phyloP scores from a whole-genome alignment of 1,139 yeast genomes.

The Kodamaea sp. region DNA sequence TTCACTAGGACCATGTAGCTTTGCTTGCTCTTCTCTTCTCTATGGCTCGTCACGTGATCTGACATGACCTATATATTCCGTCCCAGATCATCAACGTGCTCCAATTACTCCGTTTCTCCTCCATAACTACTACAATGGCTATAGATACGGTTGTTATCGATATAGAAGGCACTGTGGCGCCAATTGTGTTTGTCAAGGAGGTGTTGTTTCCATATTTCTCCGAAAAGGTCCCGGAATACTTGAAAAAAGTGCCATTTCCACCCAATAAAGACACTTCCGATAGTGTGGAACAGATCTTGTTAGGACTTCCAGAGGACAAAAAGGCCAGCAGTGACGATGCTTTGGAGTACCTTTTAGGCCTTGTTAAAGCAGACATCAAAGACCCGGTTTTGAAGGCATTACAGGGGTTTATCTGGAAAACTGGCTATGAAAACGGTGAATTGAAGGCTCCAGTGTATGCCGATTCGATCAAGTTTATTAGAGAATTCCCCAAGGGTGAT shows the following conservation, averaged over 20 bases:
- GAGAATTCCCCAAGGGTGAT: constrained; percentile 26
- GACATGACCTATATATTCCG: constrained; percentile 14
- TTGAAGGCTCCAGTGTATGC: constrained; percentile 73
- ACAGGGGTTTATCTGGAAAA: constrained; percentile 83
- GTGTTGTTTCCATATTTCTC: constrained; percentile 57
- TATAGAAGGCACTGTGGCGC: constrained; percentile 92
- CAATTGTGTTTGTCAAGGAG: constrained; percentile 84
- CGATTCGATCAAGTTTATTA: constrained; percentile 68
- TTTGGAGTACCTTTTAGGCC: constrained; percentile 47
- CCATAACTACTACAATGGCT: constrained; percentile 6
- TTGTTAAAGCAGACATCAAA: constrained; percentile 71
- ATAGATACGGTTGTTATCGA: constrained; percentile 36
- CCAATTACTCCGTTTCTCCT: no score
- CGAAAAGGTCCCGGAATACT: constrained; percentile 40
- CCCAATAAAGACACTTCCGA: constrained; percentile 14
- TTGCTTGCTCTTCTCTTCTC: neutral
- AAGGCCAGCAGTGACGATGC: constrained; percentile 27
- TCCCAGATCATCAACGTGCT: no score
- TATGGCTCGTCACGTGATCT: neutral
- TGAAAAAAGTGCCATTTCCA: constrained; percentile 39
- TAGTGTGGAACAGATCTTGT: constrained; percentile 27
- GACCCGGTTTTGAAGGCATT: constrained; percentile 74
- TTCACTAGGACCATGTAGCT: no score
- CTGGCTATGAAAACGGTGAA: constrained; percentile 74
- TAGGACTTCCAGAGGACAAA: constrained; percentile 44